Evolutionary conservation across 2,329 filamentous ascomycete genomes (phyloP), one percentile per base, ranked within the genome.

Genomic region (Fusarium nanum): DNA sequence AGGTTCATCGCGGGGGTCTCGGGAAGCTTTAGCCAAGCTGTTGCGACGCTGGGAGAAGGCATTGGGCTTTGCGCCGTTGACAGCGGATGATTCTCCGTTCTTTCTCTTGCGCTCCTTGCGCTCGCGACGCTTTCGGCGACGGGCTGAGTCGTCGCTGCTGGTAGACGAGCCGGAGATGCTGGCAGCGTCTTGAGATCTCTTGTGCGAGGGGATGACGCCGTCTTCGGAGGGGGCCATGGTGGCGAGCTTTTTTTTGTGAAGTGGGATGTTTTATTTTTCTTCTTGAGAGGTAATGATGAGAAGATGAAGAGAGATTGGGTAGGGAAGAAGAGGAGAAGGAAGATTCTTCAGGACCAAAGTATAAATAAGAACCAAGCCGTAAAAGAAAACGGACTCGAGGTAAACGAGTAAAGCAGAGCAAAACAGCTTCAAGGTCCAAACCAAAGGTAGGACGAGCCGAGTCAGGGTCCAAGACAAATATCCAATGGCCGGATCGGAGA

Each of bases 11-110:
- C 86, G 82, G 18, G 87, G 86, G 74, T 90, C 88, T 63, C 88
- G 82, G n/a, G 87, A 87, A 6, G 88, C 86, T 71, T 89, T 89
- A 81, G 85, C 87, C 59, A 89, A 75, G 77, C 87, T 89, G 44
- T 83, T 82, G 60, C 84, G 82, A 49, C 87, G 82, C 76, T 84
- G 81, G 23, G 76, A 73, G 11, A 78, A 79, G 10, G 77, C 75
- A 28, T 69, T 71, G 6, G 71, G 56, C 27, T 73, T 76, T 49
- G 70, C 71, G 57, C 77, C 74, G 34, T 80, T 77, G 48, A 78
- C 68, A 56, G 82, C 79, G n/a, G 67, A 7, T 4, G 18, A 32
- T 20, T 60, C 70, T 63, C 69, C 66, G 28, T 68, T 59, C 11
- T 70, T 56, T 12, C 67, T 64, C 65, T 68, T 72, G 60, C 68